Base-by-base conservation (phyloP, 2,329 filamentous ascomycete species). In the Trichoderma breve region DNA sequence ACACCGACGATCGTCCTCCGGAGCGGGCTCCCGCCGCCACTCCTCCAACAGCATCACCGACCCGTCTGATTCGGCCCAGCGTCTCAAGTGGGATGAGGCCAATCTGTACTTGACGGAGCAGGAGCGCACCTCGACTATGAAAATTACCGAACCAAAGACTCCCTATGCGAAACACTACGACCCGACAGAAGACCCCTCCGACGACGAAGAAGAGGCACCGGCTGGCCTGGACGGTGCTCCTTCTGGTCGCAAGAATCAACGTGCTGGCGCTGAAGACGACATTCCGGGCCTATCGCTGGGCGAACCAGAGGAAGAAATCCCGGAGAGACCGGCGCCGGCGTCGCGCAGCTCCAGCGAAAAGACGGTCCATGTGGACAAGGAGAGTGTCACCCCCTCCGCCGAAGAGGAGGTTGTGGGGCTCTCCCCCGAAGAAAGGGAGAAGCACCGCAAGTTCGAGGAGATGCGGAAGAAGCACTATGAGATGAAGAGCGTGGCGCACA, bases 71-170 rank as follows among this genome's bases (percentile, higher is more conserved):
- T 81, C 85, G 21, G 91, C 88, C 72, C 92, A 93, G 74, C 91
- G 94, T 74, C 87, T 99, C 76, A 97, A 98, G 84, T 99, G 96
- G 96, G 96, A 99, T 82, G 96, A 99, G 85, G 96, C 93, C 60
- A 99, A 99, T 80, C 88, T 99, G 36, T 99, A 98, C 83, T 88
- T 99, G 68, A 96, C 96, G 8, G 96, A 99, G 84, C 95, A 98
- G 82, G 94, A 98, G 83, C 95, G 93, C 82, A 94, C 91, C 73
- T 92, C 92, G 74, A 98, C 95, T 72, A 99, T 99, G 96, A 99
- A 98, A 87, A 99, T 99, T 75, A 93, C 94, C 76, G 96, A 99
- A 84, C 96, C 96, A 73, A 99, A 99, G 87, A 99, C 96, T 8
- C 96, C 96, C 5, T 99, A 95, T 81, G 96, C 94, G 43, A 92